A percentile compares a stretch with the other conserved stretches of the same genome.
These are phyloP conservation scores for Podila verticillata DNA, from an alignment of 192 early-diverging fungal species.

Conservation along the genomic window DNA sequence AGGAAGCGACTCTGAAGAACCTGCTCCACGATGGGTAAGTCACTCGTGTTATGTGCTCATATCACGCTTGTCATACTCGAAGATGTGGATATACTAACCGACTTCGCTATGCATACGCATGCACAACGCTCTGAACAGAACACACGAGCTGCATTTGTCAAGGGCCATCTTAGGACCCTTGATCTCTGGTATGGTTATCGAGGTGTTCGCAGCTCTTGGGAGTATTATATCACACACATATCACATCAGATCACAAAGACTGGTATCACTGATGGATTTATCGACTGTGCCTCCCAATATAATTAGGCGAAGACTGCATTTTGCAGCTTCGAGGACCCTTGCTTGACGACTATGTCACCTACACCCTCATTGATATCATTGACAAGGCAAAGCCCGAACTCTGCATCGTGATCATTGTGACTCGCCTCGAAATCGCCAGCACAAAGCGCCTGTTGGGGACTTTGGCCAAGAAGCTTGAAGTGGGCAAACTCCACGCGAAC, in stretches of 20 bases:
- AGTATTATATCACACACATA: too few relatives aligned
- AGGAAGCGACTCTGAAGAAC: conserved; percentile 18
- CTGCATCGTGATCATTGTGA: conserved; percentile 16
- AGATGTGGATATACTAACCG: background rate
- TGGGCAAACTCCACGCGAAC: background rate
- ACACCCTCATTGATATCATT: conserved; percentile 28
- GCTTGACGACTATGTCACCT: conserved; percentile 9
- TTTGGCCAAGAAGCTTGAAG: conserved; percentile 7
- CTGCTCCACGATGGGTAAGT: conserved; percentile 16
- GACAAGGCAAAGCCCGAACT: background rate
- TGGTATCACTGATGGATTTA: background rate
- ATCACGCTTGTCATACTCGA: too few relatives aligned
- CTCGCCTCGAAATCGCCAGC: conserved; percentile 12
- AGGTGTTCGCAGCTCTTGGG: too few relatives aligned
- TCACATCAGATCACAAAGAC: background rate
- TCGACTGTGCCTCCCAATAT: too few relatives aligned
- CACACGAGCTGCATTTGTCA: background rate
- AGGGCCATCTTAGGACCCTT: background rate
- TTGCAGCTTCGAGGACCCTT: conserved; percentile 24
- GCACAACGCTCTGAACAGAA: background rate
- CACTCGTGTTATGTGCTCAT: background rate
- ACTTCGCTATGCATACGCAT: background rate
- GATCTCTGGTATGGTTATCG: background rate
- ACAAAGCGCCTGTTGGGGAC: conserved; percentile 12
- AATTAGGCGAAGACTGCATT: conserved; percentile 23